Conservation (phyloP, 108 stramenopile species). For the Aurantiochytrium sp. region DNA sequence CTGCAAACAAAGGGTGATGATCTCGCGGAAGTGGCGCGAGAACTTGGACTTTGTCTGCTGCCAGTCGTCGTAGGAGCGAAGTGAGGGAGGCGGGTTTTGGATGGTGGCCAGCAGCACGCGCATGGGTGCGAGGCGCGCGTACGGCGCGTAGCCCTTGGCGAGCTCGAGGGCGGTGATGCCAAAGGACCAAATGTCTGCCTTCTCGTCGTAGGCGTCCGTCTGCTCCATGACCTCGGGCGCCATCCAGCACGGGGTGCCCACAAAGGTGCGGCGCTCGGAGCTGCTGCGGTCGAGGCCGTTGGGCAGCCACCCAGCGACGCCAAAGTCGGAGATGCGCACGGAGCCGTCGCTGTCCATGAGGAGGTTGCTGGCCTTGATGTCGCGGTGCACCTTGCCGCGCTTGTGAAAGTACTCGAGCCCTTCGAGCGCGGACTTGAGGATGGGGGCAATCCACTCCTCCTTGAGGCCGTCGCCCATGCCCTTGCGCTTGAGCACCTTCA, state of each 20-base stretch:
- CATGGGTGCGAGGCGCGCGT: conserved; percentile 91
- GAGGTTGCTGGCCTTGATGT: conserved; percentile 94
- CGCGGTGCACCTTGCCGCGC: conserved; percentile 91
- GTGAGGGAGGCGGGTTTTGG: conserved; percentile 83
- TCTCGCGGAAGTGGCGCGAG: conserved; percentile 34
- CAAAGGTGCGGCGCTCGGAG: conserved; percentile 70
- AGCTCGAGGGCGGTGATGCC: conserved; percentile 98
- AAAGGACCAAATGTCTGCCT: conserved; percentile 94
- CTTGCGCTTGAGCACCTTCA: conserved; percentile 33
- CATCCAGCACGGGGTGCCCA: conserved; percentile 80
- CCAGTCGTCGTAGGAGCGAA: conserved; percentile 74
- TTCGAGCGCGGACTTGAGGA: conserved; percentile 48
- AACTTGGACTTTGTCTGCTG: conserved; percentile 23
- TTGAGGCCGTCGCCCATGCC: background rate
- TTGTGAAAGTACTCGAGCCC: conserved; percentile 79
- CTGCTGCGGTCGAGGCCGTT: conserved; percentile 21
- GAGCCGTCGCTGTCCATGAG: conserved; percentile 59
- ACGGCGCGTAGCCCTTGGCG: conserved; percentile 95
- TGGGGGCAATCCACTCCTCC: conserved; percentile 49
- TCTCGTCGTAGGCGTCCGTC: conserved; percentile 88
- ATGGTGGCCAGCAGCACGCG: conserved; percentile 90
- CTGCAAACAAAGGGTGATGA: conserved; percentile 51
- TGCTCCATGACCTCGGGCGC: conserved; percentile 95
- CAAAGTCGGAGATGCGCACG: conserved; percentile 62
- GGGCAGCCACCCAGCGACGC: conserved; percentile 47